Base-by-base conservation (phyloP, 2,329 filamentous ascomycete species). In the Aureobasidium sp. region DNA sequence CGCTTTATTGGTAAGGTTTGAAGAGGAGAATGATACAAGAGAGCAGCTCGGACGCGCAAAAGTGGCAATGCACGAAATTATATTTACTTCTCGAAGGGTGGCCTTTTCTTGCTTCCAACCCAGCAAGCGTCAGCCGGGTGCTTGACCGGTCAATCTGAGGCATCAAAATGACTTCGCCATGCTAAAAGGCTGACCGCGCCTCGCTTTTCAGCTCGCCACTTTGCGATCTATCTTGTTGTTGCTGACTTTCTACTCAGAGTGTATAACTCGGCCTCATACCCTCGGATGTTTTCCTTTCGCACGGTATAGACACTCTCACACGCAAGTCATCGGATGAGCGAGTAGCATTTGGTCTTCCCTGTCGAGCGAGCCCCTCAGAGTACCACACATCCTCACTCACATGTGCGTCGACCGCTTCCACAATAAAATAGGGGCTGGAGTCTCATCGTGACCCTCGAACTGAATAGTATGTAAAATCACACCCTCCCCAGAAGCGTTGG, bases 61-160 rank as follows among this genome's bases (percentile, higher is more conserved):
- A 55, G 37, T 31, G 51, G 51, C 51, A 42, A 41, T 22, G 17
- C 25, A 37, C 20, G 22, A n/a, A 53, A n/a, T 57, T 39, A 41
- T 57, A 57, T 45, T 57, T 57, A 57, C 53, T 27, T 36, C 42
- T 20, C 9, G 31, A 34, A 34, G 39, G 20, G 41, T 22, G 52
- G 52, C 37, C 52, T 42, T 31, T 36, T 25, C 12, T 55, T 42
- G 36, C 22, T 14, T 29, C 11, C 20, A 31, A 9, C 37, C 8
- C 5, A 34, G n/a, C 11, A 25, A 22, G 14, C 41, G 53, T 57
- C 53, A 57, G 53, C 53, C 36, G 53, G 29, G 41, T 29, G 53
- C 53, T 57, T 57, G 53, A 57, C 53, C 53, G 53, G 53, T 57
- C 53, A 57, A 36, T 39, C 53, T 57, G 41, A 57, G 53, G 53